phyloP scores from a whole-genome alignment of 2,329 filamentous ascomycete genomes.

The Madurella fahalii region DNA sequence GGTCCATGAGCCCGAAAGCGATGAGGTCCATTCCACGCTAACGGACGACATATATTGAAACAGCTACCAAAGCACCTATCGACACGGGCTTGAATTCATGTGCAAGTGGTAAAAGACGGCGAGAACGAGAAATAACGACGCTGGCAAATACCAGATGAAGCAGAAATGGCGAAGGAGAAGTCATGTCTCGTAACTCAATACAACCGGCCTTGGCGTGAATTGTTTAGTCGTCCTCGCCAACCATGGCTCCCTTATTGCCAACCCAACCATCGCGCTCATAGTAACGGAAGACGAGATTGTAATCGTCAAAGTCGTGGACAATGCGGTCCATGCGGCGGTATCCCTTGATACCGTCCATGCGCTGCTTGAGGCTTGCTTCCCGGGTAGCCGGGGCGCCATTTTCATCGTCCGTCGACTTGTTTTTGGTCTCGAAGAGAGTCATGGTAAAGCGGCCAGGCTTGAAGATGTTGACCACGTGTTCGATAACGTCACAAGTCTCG shows the following conservation, averaged over 20 bases:
- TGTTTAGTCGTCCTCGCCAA: conserved; percentile 47
- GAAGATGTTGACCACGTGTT: conserved; percentile 94
- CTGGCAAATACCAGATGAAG: neutral
- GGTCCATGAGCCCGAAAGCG: neutral
- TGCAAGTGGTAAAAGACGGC: neutral
- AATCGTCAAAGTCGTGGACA: conserved; percentile 95
- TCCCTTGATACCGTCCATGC: conserved; percentile 75
- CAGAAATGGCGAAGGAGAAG: neutral
- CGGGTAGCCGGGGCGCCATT: conserved; percentile 26
- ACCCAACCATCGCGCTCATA: conserved; percentile 84
- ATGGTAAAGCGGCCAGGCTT: conserved; percentile 96
- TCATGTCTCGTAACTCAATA: conserved; percentile 5
- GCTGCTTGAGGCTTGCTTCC: conserved; percentile 39
- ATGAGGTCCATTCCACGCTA: neutral
- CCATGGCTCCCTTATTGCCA: conserved; percentile 48
- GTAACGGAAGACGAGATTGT: conserved; percentile 93
- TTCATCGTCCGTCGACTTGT: conserved; percentile 24
- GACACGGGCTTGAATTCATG: neutral
- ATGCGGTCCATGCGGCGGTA: conserved; percentile 91
- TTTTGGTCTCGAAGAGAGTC: conserved; percentile 90
- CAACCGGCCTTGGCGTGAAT: neutral
- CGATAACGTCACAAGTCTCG: conserved; percentile 83
- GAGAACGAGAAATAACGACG: neutral
- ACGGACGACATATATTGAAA: neutral
- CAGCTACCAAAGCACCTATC: neutral